Evolutionary conservation across 768 basidiomycete genomes (phyloP).

Genomic region (Lactarius hatsudake): DNA sequence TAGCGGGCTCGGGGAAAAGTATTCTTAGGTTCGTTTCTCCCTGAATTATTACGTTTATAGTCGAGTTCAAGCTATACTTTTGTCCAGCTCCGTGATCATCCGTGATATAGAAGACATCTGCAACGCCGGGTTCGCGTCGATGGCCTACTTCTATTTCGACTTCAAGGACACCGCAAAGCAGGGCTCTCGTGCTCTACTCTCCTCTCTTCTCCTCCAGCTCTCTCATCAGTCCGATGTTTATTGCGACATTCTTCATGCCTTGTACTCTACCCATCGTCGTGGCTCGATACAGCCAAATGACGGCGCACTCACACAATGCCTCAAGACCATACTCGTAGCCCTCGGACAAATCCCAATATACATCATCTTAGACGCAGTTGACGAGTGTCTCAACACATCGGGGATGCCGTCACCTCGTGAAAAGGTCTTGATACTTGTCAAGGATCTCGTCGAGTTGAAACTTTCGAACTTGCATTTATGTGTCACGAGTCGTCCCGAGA

Average conservation of each 20-base stretch:
- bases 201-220: constrained; percentile 3
- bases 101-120: not conserved
- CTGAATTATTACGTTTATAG: rapidly evolving
- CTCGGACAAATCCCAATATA: not conserved
- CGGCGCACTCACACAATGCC: not conserved
- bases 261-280: not conserved
- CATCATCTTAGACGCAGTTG: not conserved
- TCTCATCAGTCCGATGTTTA: not conserved
- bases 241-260: not conserved
- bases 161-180: not conserved
- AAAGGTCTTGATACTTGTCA: not conserved
- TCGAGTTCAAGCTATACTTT: not conserved
- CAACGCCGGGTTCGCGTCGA: not conserved
- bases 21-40: not conserved
- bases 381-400: not conserved
- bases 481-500: not conserved
- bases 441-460: not conserved
- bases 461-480: not conserved
- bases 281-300: not conserved
- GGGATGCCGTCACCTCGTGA: not conserved
- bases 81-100: constrained; percentile 3
- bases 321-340: not conserved
- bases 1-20: constrained; percentile 17
- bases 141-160: not conserved
- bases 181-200: not conserved